These are phyloP conservation scores for baker's yeast (Saccharomyces cerevisiae) DNA, from an alignment of 805 yeast genomes.

Conservation along the genomic window DNA sequence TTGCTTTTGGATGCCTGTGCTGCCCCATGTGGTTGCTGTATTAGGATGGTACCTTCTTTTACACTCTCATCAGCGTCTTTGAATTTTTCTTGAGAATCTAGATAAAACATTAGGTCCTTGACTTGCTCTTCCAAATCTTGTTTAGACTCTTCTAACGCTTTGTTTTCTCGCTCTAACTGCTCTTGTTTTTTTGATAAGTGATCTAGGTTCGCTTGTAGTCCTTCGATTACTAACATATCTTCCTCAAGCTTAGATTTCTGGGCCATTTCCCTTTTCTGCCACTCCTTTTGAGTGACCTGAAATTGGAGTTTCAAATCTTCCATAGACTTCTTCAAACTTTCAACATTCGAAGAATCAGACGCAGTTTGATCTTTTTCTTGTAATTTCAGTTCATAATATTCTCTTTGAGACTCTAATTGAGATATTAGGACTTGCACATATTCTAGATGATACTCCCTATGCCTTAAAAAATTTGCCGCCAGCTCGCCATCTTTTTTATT, in stretches of 20 bases:
- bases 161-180: constrained; percentile 27
- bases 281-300: constrained; percentile 12
- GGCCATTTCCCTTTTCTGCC: constrained; percentile 10
- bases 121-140: constrained; percentile 53
- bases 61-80: constrained; percentile 65
- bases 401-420: constrained; percentile 80
- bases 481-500: constrained; percentile 11
- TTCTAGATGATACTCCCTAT: constrained; percentile 62
- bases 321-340: constrained; percentile 17
- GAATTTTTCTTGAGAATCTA: constrained; percentile 66
- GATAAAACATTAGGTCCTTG: constrained; percentile 69
- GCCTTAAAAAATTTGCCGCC: constrained; percentile 26
- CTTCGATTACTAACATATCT: constrained; percentile 34
- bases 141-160: constrained; percentile 33
- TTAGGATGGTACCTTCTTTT: constrained; percentile 57
- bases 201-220: constrained; percentile 40
- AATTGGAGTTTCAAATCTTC: constrained; percentile 12
- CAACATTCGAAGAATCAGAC: constrained; percentile 11
- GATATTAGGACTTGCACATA: constrained; percentile 71
- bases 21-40: constrained; percentile 19
- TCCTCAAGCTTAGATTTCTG: constrained; percentile 19
- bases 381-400: constrained; percentile 58
- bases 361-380: constrained; percentile 24
- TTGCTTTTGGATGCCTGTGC: constrained; percentile 3
- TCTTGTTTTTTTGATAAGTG: constrained; percentile 36